These are phyloP conservation scores for Plasmodium malariae DNA, from an alignment of 169 alveolate genomes.

Conservation along the genomic window DNA sequence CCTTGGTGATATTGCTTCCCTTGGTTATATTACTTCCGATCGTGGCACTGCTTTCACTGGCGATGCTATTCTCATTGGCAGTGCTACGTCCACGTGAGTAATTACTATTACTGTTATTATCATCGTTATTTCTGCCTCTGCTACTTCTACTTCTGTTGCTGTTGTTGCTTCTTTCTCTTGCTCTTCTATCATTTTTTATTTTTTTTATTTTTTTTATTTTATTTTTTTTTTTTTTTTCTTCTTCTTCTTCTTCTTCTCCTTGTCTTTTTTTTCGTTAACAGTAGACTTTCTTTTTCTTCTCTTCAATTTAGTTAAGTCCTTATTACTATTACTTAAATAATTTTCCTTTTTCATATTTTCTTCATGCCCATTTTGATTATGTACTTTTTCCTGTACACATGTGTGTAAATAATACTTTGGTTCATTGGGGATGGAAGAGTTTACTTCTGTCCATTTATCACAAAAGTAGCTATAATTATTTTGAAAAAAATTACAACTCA, in stretches of 20 bases:
- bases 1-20: too few species aligned
- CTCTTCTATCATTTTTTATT: too few species aligned
- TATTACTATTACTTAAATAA: not conserved
- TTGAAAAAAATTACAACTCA: too few species aligned
- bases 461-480: too few species aligned
- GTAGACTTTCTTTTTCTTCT: not conserved
- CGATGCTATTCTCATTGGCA: too few species aligned
- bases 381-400: not conserved
- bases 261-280: not conserved
- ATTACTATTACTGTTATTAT: too few species aligned
- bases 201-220: too few species aligned
- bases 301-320: not conserved
- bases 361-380: not conserved
- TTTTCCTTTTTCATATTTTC: not conserved
- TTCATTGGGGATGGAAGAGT: not conserved
- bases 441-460: too few species aligned
- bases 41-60: too few species aligned
- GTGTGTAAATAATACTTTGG: not conserved
- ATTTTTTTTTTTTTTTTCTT: constrained; percentile 14
- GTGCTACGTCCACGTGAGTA: too few species aligned
- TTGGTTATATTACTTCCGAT: too few species aligned
- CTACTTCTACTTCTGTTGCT: not conserved
- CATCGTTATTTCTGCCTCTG: not conserved
- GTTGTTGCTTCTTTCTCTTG: not conserved
- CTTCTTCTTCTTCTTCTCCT: not conserved